Conservation (phyloP, 306 rosid genomes). For the Sicyos baderoa region DNA sequence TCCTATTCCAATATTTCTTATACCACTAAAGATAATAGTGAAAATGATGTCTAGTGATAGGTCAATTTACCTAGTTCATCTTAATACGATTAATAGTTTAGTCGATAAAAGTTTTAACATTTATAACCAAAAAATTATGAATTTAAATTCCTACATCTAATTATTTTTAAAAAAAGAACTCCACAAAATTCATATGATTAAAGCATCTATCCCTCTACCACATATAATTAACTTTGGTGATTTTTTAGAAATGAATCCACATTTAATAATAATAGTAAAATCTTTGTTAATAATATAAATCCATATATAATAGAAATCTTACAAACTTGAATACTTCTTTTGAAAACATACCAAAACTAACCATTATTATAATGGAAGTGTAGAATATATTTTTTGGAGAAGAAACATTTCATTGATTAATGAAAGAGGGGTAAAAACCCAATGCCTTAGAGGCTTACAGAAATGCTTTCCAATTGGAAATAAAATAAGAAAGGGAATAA, state of each 20-base stretch:
- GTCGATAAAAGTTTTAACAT: too few species aligned
- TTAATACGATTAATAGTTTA: too few species aligned
- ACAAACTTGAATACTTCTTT: not conserved
- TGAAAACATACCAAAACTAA: not conserved
- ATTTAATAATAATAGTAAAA: too few species aligned
- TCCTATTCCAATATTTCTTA: not conserved
- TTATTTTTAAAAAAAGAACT: too few species aligned
- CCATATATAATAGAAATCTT: not conserved
- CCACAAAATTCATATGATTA: not conserved
- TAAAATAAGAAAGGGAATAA: too few species aligned
- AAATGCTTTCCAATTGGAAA: too few species aligned
- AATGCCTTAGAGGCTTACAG: too few species aligned
- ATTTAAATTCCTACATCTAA: too few species aligned
- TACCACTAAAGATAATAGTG: not conserved
- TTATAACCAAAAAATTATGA: too few species aligned
- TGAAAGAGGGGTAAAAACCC: too few species aligned
- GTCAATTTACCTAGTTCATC: not conserved
- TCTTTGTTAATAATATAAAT: not conserved
- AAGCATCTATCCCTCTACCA: not conserved
- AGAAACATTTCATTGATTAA: too few species aligned
- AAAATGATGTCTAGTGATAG: not conserved
- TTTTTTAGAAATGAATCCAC: not conserved
- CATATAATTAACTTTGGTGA: not conserved
- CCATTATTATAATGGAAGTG: not conserved
- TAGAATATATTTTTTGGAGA: not conserved